These are phyloP conservation scores for Populus tomentosa DNA, from an alignment of 441 rosid species.

Conservation along the genomic window DNA sequence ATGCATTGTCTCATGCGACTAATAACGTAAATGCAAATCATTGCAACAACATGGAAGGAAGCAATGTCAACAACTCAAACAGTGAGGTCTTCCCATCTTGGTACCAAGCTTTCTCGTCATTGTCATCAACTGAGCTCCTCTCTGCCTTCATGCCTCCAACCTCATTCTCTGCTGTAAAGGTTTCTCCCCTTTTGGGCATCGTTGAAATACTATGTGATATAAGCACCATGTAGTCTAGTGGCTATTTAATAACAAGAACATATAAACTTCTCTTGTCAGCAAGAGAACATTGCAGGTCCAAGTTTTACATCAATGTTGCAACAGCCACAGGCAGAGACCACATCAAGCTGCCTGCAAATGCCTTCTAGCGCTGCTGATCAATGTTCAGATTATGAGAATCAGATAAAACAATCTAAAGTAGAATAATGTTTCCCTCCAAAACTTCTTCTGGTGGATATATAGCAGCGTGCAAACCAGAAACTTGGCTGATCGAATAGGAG, in stretches of 20 bases:
- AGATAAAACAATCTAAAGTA: neutral
- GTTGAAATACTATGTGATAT: neutral
- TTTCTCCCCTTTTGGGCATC: neutral
- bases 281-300: slow-evolving; percentile 26
- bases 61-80: neutral
- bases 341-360: slow-evolving; percentile 16
- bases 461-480: neutral
- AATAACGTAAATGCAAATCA: slow-evolving; percentile 12
- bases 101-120: slow-evolving; percentile 20
- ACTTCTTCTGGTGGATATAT: neutral
- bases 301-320: slow-evolving; percentile 19
- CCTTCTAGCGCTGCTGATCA: slow-evolving; percentile 7
- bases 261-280: neutral
- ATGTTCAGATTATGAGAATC: slow-evolving; percentile 13
- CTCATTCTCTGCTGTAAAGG: slow-evolving; percentile 19
- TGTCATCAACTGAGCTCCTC: slow-evolving; percentile 25
- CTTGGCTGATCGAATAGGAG: neutral
- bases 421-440: neutral
- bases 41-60: slow-evolving; percentile 9
- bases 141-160: slow-evolving; percentile 29
- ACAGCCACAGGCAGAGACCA: slow-evolving; percentile 21
- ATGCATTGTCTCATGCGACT: slow-evolving; percentile 11
- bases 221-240: neutral
- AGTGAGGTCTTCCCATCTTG: slow-evolving; percentile 14
- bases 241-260: neutral